Evolutionary conservation across 2,329 filamentous ascomycete species (phyloP), one percentile per base, ranked within the genome.

Genomic region (Cladosporium sp.): DNA sequence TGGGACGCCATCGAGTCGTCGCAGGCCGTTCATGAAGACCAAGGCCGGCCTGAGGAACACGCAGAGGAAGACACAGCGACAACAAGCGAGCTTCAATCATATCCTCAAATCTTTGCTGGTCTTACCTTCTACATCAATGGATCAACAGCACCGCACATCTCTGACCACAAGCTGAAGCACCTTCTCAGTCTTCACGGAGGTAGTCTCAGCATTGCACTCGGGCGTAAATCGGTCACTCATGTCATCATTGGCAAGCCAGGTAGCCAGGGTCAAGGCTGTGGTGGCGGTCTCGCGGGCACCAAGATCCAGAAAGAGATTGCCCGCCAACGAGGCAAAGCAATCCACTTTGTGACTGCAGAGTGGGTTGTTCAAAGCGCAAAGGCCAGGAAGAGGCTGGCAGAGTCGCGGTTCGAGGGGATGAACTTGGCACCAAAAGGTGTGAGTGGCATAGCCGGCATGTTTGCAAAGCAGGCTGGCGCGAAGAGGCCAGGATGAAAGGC

Each of bases 321-420:
- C 29, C 84, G 85, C 64, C 81, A 87, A 4, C 83, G 89, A 26
- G 91, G 91, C 12, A 87, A 86, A 68, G 87, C 85, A 29, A 83
- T 96, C 61, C 93, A 89, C 79, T 94, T 90, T 77, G 90, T 97
- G 63, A 87, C 84, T 61, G 91, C 89, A 29, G 90, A 96, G 72
- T 97, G 93, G 92, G 87, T 91, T 6, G 79, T 96, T n/a, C 91
- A 96, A 75, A 93, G 92, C 75, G 83, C 97, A 70, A 91, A 89
- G 70, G 88, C 85, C 1, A 90, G 89, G 3, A 91, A 86, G 75
- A 83, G 93, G 64, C 81, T 96, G 50, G 83, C 90, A 0, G 93
- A 97, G 79, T 85, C 88, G 31, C 82, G 86, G 62, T 97, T 93
- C 75, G 83, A 86, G 37, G 85, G 82, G 52, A 75, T 91, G 69